These are phyloP conservation scores for Pseudozyma pruni DNA, from an alignment of 1,284 basidiomycete species.

Conservation along the genomic window DNA sequence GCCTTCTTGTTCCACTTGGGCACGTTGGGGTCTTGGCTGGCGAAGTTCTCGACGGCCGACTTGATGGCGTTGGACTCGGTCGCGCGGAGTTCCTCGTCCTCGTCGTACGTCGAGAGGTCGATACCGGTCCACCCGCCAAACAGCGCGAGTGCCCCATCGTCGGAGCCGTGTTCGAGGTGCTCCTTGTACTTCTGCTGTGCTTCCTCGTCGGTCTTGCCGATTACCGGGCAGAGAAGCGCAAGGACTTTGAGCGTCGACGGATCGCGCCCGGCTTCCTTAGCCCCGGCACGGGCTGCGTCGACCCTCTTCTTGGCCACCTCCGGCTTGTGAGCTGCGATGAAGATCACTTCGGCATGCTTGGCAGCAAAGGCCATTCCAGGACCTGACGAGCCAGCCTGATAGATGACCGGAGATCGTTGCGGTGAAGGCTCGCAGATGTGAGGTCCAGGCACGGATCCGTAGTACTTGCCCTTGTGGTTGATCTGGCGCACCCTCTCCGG, in stretches of 20 bases:
- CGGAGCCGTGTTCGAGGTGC: slow-evolving; percentile 49
- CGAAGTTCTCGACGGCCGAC: slow-evolving; percentile 59
- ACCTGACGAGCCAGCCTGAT: slow-evolving; percentile 66
- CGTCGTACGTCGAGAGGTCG: slow-evolving; percentile 52
- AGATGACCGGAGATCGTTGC: slow-evolving; percentile 67
- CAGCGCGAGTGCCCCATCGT: slow-evolving; percentile 66
- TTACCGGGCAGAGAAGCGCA: slow-evolving; percentile 60
- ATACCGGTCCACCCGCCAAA: slow-evolving; percentile 67
- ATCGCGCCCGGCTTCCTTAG: slow-evolving; percentile 58
- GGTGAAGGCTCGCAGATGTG: slow-evolving; percentile 67
- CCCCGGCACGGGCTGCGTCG: slow-evolving; percentile 49
- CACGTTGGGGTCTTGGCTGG: slow-evolving; percentile 57
- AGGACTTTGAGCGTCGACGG: slow-evolving; percentile 63
- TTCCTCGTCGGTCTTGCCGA: slow-evolving; percentile 63
- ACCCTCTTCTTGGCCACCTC: slow-evolving; percentile 61
- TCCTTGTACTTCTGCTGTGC: slow-evolving; percentile 63
- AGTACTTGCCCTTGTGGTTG: slow-evolving; percentile 66
- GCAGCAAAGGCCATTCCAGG: slow-evolving; percentile 66
- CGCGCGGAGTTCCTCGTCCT: slow-evolving; percentile 60
- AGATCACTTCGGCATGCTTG: slow-evolving; percentile 68
- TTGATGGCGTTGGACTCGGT: slow-evolving; percentile 62
- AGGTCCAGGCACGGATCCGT: slow-evolving; percentile 61
- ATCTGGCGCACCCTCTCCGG: slow-evolving; percentile 64
- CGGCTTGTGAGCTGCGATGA: slow-evolving; percentile 64
- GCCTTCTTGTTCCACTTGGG: slow-evolving; percentile 61